phyloP scores from a whole-genome alignment of 2,329 filamentous ascomycete species.

The Aspergillus glaucus region DNA sequence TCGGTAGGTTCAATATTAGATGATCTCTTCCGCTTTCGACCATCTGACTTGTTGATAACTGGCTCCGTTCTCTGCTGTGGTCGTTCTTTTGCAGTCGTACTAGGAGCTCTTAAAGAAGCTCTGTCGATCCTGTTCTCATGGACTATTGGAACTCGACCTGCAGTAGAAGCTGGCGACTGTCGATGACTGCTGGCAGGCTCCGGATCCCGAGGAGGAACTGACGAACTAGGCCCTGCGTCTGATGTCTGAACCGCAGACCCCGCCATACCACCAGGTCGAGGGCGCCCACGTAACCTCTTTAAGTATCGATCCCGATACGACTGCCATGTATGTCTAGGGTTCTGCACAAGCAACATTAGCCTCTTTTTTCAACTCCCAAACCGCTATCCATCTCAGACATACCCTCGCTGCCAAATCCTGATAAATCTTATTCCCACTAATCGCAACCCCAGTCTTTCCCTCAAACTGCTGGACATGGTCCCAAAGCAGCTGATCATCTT shows the following conservation, averaged over 20 bases:
- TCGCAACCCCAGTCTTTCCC: constrained; percentile 22
- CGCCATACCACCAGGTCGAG: constrained; percentile 25
- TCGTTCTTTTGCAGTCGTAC: neutral
- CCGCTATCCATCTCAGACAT: neutral
- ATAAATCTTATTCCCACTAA: constrained; percentile 41
- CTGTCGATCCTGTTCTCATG: neutral
- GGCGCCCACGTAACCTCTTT: constrained; percentile 31
- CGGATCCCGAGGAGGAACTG: neutral
- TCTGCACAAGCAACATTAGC: constrained; percentile 18
- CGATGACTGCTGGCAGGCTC: neutral
- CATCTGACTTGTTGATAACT: neutral
- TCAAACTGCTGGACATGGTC: constrained; percentile 38
- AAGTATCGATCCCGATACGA: constrained; percentile 46
- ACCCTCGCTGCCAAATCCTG: constrained; percentile 25
- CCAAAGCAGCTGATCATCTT: constrained; percentile 41
- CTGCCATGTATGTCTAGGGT: constrained; percentile 43
- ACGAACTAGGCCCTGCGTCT: neutral
- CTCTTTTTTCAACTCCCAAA: neutral
- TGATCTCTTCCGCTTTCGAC: neutral
- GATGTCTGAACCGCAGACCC: neutral
- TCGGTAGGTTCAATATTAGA: neutral
- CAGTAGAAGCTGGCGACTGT: neutral
- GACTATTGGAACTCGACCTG: neutral
- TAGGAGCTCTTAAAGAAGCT: neutral
- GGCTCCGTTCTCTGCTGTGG: neutral